Conservation (phyloP, 768 basidiomycete genomes). For the Chalciporus piperatus region DNA sequence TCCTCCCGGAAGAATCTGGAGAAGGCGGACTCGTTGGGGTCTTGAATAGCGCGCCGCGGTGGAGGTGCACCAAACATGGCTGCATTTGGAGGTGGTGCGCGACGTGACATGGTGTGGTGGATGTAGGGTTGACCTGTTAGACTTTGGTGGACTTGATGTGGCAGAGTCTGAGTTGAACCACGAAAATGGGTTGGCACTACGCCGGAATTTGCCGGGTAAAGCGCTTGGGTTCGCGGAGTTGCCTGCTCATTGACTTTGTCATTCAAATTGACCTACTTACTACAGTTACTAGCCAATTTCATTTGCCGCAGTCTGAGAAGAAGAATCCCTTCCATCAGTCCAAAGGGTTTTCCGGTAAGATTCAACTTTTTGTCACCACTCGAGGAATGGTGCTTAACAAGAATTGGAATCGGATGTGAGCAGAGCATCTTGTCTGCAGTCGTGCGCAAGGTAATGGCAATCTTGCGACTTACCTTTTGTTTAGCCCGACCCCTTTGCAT, state of each 20-base stretch:
- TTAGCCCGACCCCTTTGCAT: neutral
- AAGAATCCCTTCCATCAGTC: no score
- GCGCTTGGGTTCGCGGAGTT: neutral
- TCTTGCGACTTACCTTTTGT: no score
- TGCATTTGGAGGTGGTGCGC: slow-evolving; percentile 54
- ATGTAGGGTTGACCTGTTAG: neutral
- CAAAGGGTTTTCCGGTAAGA: no score
- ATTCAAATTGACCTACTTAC: neutral
- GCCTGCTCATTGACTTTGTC: neutral
- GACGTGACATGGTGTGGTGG: slow-evolving; percentile 59
- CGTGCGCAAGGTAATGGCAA: no score
- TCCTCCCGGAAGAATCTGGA: slow-evolving; percentile 56
- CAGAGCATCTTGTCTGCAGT: no score
- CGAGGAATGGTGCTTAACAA: no score
- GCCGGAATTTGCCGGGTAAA: neutral
- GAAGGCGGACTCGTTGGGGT: slow-evolving; percentile 64
- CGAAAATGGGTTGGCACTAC: neutral
- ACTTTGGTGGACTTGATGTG: no score
- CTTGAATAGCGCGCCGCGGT: slow-evolving; percentile 41
- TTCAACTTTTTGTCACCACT: no score
- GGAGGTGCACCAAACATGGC: slow-evolving; percentile 47
- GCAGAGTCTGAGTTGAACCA: neutral
- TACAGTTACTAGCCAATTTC: no score
- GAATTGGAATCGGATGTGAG: no score
- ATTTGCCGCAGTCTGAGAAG: no score